Evolutionary conservation across 2,329 filamentous ascomycete genomes (phyloP).

Genomic region (Colletotrichum sp.): DNA sequence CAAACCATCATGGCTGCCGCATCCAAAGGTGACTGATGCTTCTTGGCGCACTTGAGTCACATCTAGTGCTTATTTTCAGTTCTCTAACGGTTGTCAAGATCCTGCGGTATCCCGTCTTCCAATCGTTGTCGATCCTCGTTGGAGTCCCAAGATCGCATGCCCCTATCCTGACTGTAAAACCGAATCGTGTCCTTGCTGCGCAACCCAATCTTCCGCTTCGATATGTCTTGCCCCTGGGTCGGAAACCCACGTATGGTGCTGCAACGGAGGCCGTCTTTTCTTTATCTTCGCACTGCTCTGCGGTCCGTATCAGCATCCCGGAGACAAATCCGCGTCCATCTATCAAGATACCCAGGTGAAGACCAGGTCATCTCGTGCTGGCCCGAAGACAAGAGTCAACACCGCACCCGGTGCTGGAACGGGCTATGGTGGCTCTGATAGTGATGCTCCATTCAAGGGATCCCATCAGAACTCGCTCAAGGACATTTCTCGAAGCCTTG

Average conservation of each 20-base stretch:
- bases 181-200: neutral
- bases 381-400: neutral
- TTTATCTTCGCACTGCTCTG: neutral
- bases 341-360: neutral
- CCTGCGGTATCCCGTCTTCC: neutral
- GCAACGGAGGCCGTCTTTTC: constrained; percentile 28
- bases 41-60: neutral
- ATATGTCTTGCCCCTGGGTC: neutral
- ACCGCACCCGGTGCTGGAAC: neutral
- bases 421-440: neutral
- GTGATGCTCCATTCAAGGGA: neutral
- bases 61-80: neutral
- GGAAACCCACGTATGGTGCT: constrained; percentile 28
- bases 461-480: neutral
- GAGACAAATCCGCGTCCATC: neutral
- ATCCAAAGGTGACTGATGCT: neutral
- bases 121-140: neutral
- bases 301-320: neutral
- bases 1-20: neutral
- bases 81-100: neutral
- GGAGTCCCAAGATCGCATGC: neutral
- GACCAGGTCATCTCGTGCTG: neutral
- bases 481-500: neutral
- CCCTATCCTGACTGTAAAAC: neutral
- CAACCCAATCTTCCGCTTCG: too few species aligned